Conservation (phyloP, 352 stramenopile genomes). For the Aphanomyces cochlioides region DNA sequence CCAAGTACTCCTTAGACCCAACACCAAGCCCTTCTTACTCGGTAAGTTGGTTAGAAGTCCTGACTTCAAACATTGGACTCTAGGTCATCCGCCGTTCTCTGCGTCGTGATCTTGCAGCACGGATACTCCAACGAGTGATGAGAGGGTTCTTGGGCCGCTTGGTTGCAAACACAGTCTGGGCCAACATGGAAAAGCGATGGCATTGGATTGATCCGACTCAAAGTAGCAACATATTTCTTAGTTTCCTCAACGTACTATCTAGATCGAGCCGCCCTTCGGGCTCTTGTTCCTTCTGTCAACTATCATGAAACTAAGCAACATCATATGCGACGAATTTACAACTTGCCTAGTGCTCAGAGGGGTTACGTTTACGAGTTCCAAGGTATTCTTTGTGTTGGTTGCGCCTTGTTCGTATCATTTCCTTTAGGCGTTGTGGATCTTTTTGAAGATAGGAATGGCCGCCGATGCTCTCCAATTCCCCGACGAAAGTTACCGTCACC, state of each 20-base stretch:
- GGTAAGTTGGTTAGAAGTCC: slow-evolving; percentile 25
- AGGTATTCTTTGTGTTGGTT: not conserved
- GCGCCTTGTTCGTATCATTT: not conserved
- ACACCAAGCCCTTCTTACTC: slow-evolving; percentile 51
- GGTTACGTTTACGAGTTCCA: slow-evolving; percentile 20
- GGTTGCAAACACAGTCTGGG: slow-evolving; percentile 55
- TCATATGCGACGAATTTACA: slow-evolving; percentile 30
- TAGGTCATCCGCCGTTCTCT: slow-evolving; percentile 39
- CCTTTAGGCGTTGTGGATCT: slow-evolving; percentile 8
- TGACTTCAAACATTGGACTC: not conserved
- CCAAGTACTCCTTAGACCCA: slow-evolving; percentile 39
- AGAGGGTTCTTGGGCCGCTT: slow-evolving; percentile 54
- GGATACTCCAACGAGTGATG: slow-evolving; percentile 52
- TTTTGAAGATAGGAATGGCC: not conserved
- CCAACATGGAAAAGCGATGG: slow-evolving; percentile 65
- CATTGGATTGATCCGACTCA: slow-evolving; percentile 50
- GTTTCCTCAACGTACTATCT: not conserved
- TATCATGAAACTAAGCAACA: slow-evolving; percentile 18
- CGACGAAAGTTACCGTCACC: not conserved
- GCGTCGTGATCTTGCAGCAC: slow-evolving; percentile 38
- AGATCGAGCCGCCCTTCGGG: not conserved
- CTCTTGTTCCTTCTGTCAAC: not conserved
- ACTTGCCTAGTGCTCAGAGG: not conserved
- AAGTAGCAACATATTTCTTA: not conserved
- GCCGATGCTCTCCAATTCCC: not conserved